These are phyloP conservation scores for Eutrema japonicum DNA, from an alignment of 345 rosid genomes.

Conservation along the genomic window DNA sequence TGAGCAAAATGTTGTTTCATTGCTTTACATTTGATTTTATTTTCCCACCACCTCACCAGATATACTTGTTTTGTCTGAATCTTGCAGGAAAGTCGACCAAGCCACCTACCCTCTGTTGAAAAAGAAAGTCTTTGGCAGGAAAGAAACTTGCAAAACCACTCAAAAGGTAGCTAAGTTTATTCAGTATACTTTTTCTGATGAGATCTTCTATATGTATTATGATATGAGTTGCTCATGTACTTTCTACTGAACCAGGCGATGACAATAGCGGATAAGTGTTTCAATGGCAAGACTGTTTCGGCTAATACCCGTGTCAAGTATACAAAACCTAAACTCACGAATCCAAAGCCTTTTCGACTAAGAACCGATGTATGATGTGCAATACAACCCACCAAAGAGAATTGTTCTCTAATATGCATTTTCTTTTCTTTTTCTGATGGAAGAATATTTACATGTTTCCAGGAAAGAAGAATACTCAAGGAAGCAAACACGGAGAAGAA, in stretches of 20 bases:
- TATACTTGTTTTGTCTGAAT: conserved; percentile 25
- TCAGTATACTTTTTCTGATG: neutral
- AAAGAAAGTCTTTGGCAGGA: conserved; percentile 51
- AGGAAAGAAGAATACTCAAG: conserved; percentile 82
- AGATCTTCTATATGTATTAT: conserved; percentile 7
- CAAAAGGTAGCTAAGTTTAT: conserved; percentile 47
- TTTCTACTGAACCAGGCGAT: conserved; percentile 47
- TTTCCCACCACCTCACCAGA: neutral
- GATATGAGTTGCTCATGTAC: conserved; percentile 20
- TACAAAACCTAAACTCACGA: conserved; percentile 73
- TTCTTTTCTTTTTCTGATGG: conserved; percentile 9
- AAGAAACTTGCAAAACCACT: conserved; percentile 42
- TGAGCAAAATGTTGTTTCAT: conserved; percentile 29
- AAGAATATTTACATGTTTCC: conserved; percentile 25
- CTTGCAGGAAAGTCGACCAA: conserved; percentile 48
- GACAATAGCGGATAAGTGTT: conserved; percentile 44
- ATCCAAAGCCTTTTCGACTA: conserved; percentile 95
- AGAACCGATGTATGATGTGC: conserved; percentile 78
- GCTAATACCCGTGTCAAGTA: conserved; percentile 50
- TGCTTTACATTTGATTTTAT: conserved; percentile 1
- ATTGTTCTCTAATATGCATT: neutral
- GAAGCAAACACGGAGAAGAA: conserved; percentile 80
- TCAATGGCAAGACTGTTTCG: conserved; percentile 47
- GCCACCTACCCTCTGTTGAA: conserved; percentile 16
- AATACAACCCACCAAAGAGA: neutral